Conservation (phyloP, 2,329 filamentous ascomycete species). For the Madurella fahalii region DNA sequence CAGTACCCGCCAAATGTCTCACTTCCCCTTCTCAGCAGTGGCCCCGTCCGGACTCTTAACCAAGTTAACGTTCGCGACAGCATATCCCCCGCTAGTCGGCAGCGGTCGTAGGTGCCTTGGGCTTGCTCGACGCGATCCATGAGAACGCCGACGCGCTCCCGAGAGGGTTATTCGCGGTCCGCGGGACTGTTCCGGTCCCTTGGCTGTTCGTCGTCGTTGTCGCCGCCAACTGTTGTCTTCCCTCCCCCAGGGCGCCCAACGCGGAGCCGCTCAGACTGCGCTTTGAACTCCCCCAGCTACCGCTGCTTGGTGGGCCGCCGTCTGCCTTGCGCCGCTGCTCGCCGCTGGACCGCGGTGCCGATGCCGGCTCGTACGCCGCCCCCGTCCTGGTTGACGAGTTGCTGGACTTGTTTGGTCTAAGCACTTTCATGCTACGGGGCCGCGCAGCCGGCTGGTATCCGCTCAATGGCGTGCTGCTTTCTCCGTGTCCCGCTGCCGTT, state of each 20-base stretch:
- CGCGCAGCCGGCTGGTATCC: slow-evolving; percentile 67
- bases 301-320: slow-evolving; percentile 16
- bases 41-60: background rate
- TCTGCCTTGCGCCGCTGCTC: slow-evolving; percentile 46
- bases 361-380: slow-evolving; percentile 49
- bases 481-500: slow-evolving; percentile 43
- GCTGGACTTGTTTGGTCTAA: slow-evolving; percentile 69
- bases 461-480: slow-evolving; percentile 53
- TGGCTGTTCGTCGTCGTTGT: background rate
- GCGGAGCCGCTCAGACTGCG: slow-evolving; percentile 36
- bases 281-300: slow-evolving; percentile 42
- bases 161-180: slow-evolving; percentile 70
- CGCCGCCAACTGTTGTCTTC: background rate
- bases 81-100: slow-evolving; percentile 28
- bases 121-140: slow-evolving; percentile 68
- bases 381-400: slow-evolving; percentile 49
- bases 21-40: too few relatives aligned
- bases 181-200: slow-evolving; percentile 40
- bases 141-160: slow-evolving; percentile 91
- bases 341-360: slow-evolving; percentile 41
- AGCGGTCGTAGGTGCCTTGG: slow-evolving; percentile 38
- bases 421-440: slow-evolving; percentile 78
- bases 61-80: background rate
- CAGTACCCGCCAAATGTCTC: too few relatives aligned
- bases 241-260: slow-evolving; percentile 30